These are phyloP conservation scores for Cercospora sesami DNA, from an alignment of 2,329 filamentous ascomycete species.

Conservation along the genomic window DNA sequence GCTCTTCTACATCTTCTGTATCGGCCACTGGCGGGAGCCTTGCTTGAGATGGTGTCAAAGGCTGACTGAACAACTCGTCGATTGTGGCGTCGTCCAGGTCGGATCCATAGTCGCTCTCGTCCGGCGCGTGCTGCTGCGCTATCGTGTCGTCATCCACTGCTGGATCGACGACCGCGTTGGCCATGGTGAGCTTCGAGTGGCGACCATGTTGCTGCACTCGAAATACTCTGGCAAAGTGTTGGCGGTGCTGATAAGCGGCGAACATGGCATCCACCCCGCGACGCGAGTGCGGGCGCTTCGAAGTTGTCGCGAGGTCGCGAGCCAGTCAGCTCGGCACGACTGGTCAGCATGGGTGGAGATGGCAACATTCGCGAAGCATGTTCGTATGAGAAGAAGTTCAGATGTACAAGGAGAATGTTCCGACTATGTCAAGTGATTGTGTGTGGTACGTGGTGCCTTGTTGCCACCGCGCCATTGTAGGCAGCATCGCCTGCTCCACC, in stretches of 20 bases:
- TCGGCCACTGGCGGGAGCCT: conserved; percentile 1
- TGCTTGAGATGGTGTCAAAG: conserved; percentile 37
- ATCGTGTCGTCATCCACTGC: conserved; percentile 19
- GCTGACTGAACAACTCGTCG: conserved; percentile 52
- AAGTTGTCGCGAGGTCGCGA: conserved; percentile 12
- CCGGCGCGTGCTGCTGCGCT: conserved; percentile 11
- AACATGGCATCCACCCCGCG: background rate
- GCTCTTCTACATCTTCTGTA: conserved; percentile 27
- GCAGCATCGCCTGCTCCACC: conserved; percentile 9
- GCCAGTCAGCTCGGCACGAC: background rate
- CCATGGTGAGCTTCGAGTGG: background rate
- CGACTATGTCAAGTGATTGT: no score
- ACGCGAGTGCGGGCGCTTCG: background rate
- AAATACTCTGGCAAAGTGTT: conserved; percentile 5
- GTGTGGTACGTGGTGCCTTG: background rate
- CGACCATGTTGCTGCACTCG: conserved; percentile 11
- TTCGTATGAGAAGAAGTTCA: background rate
- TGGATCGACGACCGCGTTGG: background rate
- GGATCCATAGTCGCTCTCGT: conserved; percentile 62
- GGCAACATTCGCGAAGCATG: background rate
- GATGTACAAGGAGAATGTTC: background rate
- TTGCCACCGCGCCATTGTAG: conserved; percentile 12
- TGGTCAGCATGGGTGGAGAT: conserved; percentile 1
- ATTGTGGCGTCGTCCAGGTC: conserved; percentile 61
- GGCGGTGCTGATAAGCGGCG: background rate